phyloP scores from a whole-genome alignment of 331 rosid genomes.

The Dryas integrifolia region DNA sequence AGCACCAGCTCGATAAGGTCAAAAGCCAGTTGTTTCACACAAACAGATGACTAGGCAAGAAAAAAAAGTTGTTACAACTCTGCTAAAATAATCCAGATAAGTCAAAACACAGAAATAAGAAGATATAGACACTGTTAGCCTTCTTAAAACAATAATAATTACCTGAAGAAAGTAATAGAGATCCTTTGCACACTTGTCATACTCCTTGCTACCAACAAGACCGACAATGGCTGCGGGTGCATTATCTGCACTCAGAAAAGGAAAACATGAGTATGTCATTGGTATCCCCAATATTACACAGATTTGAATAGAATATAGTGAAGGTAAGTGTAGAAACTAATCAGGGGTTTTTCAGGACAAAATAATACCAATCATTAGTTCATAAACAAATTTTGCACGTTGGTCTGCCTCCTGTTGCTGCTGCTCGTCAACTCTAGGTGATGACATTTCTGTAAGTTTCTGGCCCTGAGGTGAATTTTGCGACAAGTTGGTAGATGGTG shows the following conservation, averaged over 20 bases:
- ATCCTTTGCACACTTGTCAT: conserved; percentile 93
- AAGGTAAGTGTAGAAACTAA: neutral
- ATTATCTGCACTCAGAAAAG: conserved; percentile 46
- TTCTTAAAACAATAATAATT: conserved; percentile 2
- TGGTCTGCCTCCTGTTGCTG: conserved; percentile 67
- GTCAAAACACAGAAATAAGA: neutral
- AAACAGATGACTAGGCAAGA: conserved; percentile 72
- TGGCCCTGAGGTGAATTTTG: conserved; percentile 47
- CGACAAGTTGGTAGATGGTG: conserved; percentile 42
- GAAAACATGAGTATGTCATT: neutral
- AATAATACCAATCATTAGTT: conserved; percentile 75
- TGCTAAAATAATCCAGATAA: neutral
- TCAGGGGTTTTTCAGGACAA: conserved; percentile 12
- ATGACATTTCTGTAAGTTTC: conserved; percentile 38
- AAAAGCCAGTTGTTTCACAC: conserved; percentile 75
- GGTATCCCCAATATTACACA: neutral
- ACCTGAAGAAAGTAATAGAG: conserved; percentile 95
- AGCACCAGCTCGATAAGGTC: conserved; percentile 79
- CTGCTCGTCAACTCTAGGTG: conserved; percentile 52
- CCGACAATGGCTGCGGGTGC: conserved; percentile 87
- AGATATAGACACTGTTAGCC: neutral
- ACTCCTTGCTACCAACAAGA: conserved; percentile 89
- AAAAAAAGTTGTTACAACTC: conserved; percentile 13
- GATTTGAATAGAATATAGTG: conserved; percentile 1
- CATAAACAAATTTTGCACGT: conserved; percentile 89